Evolutionary conservation across 2,329 filamentous ascomycete genomes (phyloP), one percentile per base, ranked within the genome.

Genomic region (Talaromyces atroroseus): DNA sequence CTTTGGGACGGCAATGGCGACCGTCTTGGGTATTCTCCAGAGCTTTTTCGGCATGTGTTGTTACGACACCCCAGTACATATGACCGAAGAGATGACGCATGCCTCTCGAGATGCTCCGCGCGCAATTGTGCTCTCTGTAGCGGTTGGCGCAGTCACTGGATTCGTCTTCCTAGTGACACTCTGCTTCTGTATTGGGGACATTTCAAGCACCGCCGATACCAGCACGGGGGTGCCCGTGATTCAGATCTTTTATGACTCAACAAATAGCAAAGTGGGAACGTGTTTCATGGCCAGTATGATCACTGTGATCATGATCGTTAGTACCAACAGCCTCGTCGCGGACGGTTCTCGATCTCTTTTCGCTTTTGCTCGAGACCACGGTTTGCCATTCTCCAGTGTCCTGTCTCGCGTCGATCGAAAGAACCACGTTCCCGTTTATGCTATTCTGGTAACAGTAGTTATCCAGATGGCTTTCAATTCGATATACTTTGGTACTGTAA

Each of bases 71-170:
- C 77, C 76, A 0, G 67, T 73, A 0, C 80, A 82, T 56, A 82
- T 83, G 79, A 78, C 75, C 0, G 81, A 82, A 63, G 81, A 83
- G 60, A 78, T 83, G 61, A 74, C 75, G 49, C 72, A 80, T 50
- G 75, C 80, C 0, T 73, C 75, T 5, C 78, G 76, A 50, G 72
- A 81, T 60, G 79, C 76, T 1, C 81, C 81, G 0, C 66, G 75
- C 63, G 76, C 76, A 1, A 79, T 80, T 16, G 62, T 79, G 4
- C 56, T 76, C 7, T 73, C 74, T 0, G 76, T 79, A 0, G 69
- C 70, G 14, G 65, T 80, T 21, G 77, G 77, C 1, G 71, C 71
- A 4, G 60, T 76, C 3, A 79, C 76, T 0, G 78, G 77, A 1
- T 76, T 79, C 58, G 64, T 76, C 18, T 80, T 81, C 59, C 66